Conservation (phyloP, 257 asterid genomes). For the Nicotiana attenuata region DNA sequence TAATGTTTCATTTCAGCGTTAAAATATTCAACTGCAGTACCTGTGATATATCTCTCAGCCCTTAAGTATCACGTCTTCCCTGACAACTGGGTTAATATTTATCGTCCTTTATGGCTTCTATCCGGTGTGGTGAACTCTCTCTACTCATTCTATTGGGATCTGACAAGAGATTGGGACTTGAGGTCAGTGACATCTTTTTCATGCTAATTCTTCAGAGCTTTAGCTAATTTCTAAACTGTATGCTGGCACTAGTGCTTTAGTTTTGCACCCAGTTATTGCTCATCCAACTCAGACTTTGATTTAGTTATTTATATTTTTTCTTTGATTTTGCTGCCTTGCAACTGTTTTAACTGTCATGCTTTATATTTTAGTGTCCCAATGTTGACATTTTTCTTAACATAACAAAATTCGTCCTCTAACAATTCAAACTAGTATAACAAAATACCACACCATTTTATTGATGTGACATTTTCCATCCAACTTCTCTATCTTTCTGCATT, state of each 20-base stretch:
- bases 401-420: neutral
- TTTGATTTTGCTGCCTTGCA: neutral
- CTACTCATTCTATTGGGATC: slow-evolving; percentile 97
- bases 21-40: slow-evolving; percentile 90
- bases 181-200: slow-evolving; percentile 41
- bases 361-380: neutral
- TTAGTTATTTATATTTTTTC: slow-evolving; percentile 1
- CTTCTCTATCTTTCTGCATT: neutral
- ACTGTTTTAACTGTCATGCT: neutral
- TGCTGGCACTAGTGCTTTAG: neutral
- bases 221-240: neutral
- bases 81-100: slow-evolving; percentile 62
- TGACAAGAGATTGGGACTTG: slow-evolving; percentile 93
- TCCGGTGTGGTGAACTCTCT: slow-evolving; percentile 76
- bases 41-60: slow-evolving; percentile 90
- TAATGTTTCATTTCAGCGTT: slow-evolving; percentile 63
- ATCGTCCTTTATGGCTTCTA: slow-evolving; percentile 90
- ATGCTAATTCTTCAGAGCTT: neutral
- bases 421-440: neutral
- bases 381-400: neutral
- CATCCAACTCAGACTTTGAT: neutral
- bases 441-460: neutral
- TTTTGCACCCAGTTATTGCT: neutral
- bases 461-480: neutral
- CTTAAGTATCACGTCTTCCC: slow-evolving; percentile 90